Percentiles rank a stretch among this genome's conserved stretches.
Evolutionary conservation across 768 basidiomycete genomes (phyloP).

Genomic region (Leucosporidium scottii): DNA sequence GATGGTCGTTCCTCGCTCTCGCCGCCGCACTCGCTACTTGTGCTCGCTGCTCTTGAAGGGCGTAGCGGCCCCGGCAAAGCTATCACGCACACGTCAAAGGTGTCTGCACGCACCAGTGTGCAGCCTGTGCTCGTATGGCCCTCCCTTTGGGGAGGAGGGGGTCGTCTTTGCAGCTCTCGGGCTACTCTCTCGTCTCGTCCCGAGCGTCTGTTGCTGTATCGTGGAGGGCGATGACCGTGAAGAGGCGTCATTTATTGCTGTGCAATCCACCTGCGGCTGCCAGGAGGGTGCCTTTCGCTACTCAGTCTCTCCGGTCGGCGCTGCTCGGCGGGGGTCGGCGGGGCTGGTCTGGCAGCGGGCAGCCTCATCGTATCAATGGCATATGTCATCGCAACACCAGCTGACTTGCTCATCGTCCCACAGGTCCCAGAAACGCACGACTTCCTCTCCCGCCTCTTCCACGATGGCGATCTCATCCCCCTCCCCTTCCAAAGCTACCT

Average conservation of each 20-base stretch:
- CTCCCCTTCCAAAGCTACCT: conserved; percentile 81
- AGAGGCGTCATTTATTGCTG: no score
- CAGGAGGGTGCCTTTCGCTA: background rate
- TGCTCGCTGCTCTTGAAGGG: no score
- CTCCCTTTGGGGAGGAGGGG: no score
- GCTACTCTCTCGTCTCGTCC: no score
- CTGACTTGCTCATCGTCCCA: conserved; percentile 12
- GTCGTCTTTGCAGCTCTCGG: no score
- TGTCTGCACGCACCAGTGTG: no score
- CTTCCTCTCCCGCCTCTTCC: conserved; percentile 86
- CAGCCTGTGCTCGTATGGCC: no score
- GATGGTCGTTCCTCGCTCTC: no score
- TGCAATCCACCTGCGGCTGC: no score
- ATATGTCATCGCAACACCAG: conserved; percentile 1
- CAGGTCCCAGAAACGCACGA: conserved; percentile 87
- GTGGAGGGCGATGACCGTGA: background rate
- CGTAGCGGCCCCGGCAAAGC: no score
- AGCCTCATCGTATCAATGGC: background rate
- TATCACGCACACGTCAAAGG: no score
- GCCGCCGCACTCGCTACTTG: no score
- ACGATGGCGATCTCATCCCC: conserved; percentile 87
- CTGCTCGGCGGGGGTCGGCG: background rate
- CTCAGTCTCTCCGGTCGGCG: background rate
- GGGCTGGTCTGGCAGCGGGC: conserved; percentile 5
- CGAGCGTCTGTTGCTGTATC: background rate